phyloP scores from a whole-genome alignment of 2,329 filamentous ascomycete species.

The Chaetothyriales sp. region DNA sequence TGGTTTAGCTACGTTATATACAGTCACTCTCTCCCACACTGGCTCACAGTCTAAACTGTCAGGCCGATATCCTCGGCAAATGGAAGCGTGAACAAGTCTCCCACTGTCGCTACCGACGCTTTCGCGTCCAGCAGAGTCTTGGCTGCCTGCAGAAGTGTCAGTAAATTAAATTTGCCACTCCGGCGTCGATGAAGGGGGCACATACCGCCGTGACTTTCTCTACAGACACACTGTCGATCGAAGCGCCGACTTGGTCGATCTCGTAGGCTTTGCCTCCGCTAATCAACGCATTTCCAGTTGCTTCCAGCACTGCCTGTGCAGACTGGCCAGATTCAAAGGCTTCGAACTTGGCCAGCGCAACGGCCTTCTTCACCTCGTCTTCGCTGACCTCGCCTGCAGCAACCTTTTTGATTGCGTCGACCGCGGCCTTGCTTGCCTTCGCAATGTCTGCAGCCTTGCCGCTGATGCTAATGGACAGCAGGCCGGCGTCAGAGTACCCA shows the following conservation, averaged over 20 bases:
- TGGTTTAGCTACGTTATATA: neutral
- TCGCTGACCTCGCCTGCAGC: slow-evolving; percentile 60
- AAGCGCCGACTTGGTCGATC: slow-evolving; percentile 64
- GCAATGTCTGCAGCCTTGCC: slow-evolving; percentile 62
- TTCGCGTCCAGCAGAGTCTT: slow-evolving; percentile 78
- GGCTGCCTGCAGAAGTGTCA: slow-evolving; percentile 49
- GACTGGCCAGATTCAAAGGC: slow-evolving; percentile 71
- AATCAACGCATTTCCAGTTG: slow-evolving; percentile 72
- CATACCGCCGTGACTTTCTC: slow-evolving; percentile 73
- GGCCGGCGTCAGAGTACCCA: slow-evolving; percentile 86
- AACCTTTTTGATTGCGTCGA: slow-evolving; percentile 70
- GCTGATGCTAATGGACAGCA: slow-evolving; percentile 68
- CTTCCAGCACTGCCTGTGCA: slow-evolving; percentile 61
- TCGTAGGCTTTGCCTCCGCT: slow-evolving; percentile 72
- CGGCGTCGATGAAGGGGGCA: slow-evolving; percentile 7
- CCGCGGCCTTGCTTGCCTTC: slow-evolving; percentile 59
- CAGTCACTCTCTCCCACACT: neutral
- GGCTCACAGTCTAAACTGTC: slow-evolving; percentile 57
- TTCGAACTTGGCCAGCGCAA: slow-evolving; percentile 85
- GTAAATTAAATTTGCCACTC: slow-evolving; percentile 19
- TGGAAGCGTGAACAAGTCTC: slow-evolving; percentile 80
- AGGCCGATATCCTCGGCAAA: slow-evolving; percentile 90
- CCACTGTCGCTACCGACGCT: slow-evolving; percentile 77
- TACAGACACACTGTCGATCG: slow-evolving; percentile 65
- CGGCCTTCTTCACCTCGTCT: slow-evolving; percentile 83